Evolutionary conservation across 495 filamentous ascomycete genomes (phyloP).

Genomic region (Penicillium salamii): DNA sequence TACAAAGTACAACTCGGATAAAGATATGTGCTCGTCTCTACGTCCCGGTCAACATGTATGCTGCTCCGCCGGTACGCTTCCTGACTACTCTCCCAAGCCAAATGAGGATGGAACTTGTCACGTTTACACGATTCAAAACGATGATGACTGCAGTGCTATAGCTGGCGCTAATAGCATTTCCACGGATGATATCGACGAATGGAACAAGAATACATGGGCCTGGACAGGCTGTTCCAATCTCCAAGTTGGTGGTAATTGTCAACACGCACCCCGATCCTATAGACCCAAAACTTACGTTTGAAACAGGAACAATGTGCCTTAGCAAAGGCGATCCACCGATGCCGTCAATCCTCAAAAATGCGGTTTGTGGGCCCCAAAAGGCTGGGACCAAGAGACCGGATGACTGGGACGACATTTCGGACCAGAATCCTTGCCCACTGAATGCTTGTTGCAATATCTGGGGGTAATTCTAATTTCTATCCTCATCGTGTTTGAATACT

Average conservation of each 20-base stretch:
- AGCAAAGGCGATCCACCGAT: slow-evolving; percentile 42
- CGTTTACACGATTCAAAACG: slow-evolving; percentile 25
- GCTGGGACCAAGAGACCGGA: slow-evolving; percentile 11
- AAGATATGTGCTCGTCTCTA: not conserved
- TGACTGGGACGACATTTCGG: slow-evolving; percentile 14
- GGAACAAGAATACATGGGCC: slow-evolving; percentile 43
- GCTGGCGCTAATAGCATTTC: slow-evolving; percentile 29
- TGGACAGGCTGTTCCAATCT: not conserved
- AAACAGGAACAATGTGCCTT: slow-evolving; percentile 43
- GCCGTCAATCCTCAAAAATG: slow-evolving; percentile 27
- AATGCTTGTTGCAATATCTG: slow-evolving; percentile 29
- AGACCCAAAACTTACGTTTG: too few species aligned
- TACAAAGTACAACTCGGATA: not conserved
- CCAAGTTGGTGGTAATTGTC: not conserved
- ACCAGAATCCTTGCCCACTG: slow-evolving; percentile 26
- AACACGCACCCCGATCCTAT: not conserved
- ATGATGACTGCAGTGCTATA: slow-evolving; percentile 30
- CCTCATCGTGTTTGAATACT: too few species aligned
- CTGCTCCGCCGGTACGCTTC: slow-evolving; percentile 38
- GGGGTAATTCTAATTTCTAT: too few species aligned
- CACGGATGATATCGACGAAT: slow-evolving; percentile 21
- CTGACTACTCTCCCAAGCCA: slow-evolving; percentile 34
- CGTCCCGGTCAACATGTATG: not conserved
- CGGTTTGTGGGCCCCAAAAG: slow-evolving; percentile 41
- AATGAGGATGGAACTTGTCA: slow-evolving; percentile 41